Evolutionary conservation across 1,139 yeast genomes (phyloP).

Genomic region (Taphrina communis): DNA sequence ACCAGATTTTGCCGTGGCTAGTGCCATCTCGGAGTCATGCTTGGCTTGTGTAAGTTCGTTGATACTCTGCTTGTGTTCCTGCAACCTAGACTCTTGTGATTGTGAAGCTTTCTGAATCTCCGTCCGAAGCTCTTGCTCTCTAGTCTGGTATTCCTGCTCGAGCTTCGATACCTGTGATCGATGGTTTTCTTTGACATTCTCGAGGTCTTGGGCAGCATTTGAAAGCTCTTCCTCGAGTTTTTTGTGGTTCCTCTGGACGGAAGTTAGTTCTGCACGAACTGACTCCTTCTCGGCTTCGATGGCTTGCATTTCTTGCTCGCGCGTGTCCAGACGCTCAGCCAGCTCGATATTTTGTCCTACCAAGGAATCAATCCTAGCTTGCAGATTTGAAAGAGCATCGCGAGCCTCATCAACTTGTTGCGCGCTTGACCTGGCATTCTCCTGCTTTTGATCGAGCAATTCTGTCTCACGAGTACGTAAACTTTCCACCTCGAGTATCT

Average conservation of each 20-base stretch:
- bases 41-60: not conserved
- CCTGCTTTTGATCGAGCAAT: not conserved
- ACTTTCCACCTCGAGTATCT: not conserved
- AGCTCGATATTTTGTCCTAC: not conserved
- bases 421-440: not conserved
- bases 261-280: not conserved
- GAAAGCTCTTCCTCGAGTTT: slow-evolving; percentile 1
- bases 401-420: not conserved
- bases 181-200: not conserved
- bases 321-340: not conserved
- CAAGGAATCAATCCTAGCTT: not conserved
- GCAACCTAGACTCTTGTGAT: not conserved
- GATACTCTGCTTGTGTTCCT: not conserved
- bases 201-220: not conserved
- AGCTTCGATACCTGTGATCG: not conserved
- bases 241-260: not conserved
- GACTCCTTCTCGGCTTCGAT: not conserved
- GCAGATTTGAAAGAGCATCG: not conserved
- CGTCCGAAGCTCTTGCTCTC: not conserved
- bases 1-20: not conserved
- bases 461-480: not conserved
- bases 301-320: not conserved
- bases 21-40: not conserved
- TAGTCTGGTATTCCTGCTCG: not conserved
- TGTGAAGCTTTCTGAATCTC: not conserved